Conservation (phyloP, 2,329 filamentous ascomycete genomes). For the Aureobasidium zeae region DNA sequence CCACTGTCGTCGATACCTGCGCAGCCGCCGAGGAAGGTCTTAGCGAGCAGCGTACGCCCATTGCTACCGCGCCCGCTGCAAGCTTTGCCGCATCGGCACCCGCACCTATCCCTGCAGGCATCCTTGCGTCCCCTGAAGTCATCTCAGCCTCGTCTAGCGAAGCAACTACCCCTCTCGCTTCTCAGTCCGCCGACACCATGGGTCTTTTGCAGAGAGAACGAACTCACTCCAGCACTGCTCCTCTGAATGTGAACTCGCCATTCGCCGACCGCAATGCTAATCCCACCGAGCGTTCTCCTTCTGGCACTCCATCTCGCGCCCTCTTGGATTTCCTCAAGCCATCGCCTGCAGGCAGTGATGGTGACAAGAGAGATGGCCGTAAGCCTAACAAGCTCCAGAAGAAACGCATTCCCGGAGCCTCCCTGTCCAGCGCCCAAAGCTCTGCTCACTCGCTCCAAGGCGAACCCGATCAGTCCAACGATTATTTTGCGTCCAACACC, state of each 20-base stretch:
- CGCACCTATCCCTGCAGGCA: slow-evolving; percentile 16
- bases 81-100: slow-evolving; percentile 27
- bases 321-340: slow-evolving; percentile 62
- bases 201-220: slow-evolving; percentile 26
- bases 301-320: slow-evolving; percentile 22
- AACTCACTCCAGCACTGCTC: slow-evolving; percentile 16
- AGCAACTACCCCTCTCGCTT: slow-evolving; percentile 28
- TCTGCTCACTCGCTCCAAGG: slow-evolving; percentile 59
- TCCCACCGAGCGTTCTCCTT: slow-evolving; percentile 23
- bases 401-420: slow-evolving; percentile 66
- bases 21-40: slow-evolving; percentile 16
- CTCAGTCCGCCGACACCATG: slow-evolving; percentile 23
- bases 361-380: slow-evolving; percentile 49
- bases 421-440: slow-evolving; percentile 82
- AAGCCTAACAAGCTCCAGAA: slow-evolving; percentile 89
- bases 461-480: slow-evolving; percentile 25
- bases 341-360: slow-evolving; percentile 51
- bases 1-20: slow-evolving; percentile 13
- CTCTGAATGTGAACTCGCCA: slow-evolving; percentile 17
- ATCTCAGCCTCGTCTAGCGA: slow-evolving; percentile 34
- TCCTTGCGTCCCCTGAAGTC: slow-evolving; percentile 25
- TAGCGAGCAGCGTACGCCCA: slow-evolving; percentile 19
- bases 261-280: slow-evolving; percentile 18
- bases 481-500: slow-evolving; percentile 27
- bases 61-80: slow-evolving; percentile 25